These are phyloP conservation scores for Cadophora gregata DNA, from an alignment of 2,329 filamentous ascomycete genomes.

Conservation along the genomic window DNA sequence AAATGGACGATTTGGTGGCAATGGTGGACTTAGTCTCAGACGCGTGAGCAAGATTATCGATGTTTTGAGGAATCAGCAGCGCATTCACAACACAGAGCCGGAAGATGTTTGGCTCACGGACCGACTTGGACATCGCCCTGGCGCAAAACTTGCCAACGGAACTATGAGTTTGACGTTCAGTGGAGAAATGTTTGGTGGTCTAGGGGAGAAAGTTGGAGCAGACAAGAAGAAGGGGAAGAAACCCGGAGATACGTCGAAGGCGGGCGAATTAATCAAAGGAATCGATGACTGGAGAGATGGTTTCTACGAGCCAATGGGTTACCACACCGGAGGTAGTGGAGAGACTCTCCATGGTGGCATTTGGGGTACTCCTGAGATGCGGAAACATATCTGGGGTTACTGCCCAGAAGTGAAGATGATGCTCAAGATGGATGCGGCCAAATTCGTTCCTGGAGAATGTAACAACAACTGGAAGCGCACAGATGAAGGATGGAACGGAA, in stretches of 20 bases:
- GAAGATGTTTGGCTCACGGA: slow-evolving; percentile 64
- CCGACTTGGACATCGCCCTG: slow-evolving; percentile 56
- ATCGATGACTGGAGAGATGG: slow-evolving; percentile 59
- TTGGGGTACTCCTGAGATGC: slow-evolving; percentile 55
- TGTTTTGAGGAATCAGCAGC: slow-evolving; percentile 55
- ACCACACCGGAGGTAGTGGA: slow-evolving; percentile 60
- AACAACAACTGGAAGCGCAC: slow-evolving; percentile 53
- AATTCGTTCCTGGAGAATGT: slow-evolving; percentile 57
- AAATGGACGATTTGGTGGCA: slow-evolving; percentile 42
- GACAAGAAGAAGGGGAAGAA: slow-evolving; percentile 38
- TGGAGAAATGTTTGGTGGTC: slow-evolving; percentile 54
- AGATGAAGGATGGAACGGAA: slow-evolving; percentile 36
- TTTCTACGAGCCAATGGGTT: slow-evolving; percentile 63
- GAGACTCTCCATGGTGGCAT: slow-evolving; percentile 51
- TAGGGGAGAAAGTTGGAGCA: slow-evolving; percentile 38
- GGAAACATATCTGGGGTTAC: slow-evolving; percentile 60
- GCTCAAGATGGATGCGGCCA: slow-evolving; percentile 58
- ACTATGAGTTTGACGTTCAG: slow-evolving; percentile 56
- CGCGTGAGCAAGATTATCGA: slow-evolving; percentile 59
- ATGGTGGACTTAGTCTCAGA: slow-evolving; percentile 51
- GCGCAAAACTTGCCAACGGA: slow-evolving; percentile 57
- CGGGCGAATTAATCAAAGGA: slow-evolving; percentile 45
- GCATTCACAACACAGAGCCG: slow-evolving; percentile 52
- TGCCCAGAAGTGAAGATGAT: slow-evolving; percentile 66
- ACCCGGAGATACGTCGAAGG: slow-evolving; percentile 32